Conservation (phyloP, 305 asterid species). For the Solanum chacoense region DNA sequence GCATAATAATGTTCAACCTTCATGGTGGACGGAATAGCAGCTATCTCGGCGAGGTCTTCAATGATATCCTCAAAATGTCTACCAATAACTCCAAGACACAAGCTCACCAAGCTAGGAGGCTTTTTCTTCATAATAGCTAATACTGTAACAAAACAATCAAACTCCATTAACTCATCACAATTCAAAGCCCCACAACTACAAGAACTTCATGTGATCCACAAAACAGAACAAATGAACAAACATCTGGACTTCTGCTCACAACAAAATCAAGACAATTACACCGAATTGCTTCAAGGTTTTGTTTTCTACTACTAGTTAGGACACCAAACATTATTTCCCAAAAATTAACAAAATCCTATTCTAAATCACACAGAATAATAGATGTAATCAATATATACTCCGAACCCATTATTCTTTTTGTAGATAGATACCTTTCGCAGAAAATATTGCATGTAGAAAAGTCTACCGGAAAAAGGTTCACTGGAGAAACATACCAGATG, state of each 20-base stretch:
- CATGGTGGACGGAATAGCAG: constrained; percentile 50
- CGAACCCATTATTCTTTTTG: background rate
- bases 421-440: background rate
- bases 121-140: constrained; percentile 27
- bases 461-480: background rate
- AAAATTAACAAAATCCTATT: background rate
- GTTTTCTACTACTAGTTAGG: background rate
- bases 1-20: constrained; percentile 32
- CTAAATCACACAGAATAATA: background rate
- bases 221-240: background rate
- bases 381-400: background rate
- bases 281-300: background rate
- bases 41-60: constrained; percentile 56
- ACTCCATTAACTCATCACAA: background rate
- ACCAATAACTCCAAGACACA: constrained; percentile 82
- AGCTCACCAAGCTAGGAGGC: constrained; percentile 65
- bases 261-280: background rate
- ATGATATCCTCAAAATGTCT: constrained; percentile 76
- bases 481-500: background rate
- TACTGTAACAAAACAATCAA: constrained; percentile 25
- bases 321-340: background rate
- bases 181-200: background rate
- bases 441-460: background rate
- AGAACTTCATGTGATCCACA: background rate
- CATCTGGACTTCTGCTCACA: background rate